These are phyloP conservation scores for Irpex sp. DNA, from an alignment of 1,284 basidiomycete genomes.

Conservation along the genomic window DNA sequence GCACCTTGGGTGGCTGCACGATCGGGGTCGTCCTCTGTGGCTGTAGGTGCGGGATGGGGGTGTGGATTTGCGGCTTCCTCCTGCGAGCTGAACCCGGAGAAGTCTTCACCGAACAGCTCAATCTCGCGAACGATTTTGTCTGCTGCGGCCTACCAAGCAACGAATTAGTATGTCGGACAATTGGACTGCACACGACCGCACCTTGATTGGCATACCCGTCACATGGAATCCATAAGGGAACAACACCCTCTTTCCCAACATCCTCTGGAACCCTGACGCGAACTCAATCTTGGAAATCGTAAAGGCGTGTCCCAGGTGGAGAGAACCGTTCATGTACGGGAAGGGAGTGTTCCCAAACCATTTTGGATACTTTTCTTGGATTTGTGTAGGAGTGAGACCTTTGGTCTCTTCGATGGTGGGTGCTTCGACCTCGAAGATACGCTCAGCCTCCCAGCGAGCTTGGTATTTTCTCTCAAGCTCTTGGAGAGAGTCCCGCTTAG, in stretches of 20 bases:
- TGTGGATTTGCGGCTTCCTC: conserved; percentile 33
- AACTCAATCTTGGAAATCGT: conserved; percentile 99
- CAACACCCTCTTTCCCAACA: conserved; percentile 92
- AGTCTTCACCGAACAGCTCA: conserved; percentile 92
- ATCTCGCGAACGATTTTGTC: conserved; percentile 99
- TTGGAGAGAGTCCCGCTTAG: conserved; percentile 87
- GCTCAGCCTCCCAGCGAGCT: conserved; percentile 69
- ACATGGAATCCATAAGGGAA: conserved; percentile 97
- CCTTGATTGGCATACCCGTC: conserved; percentile 99
- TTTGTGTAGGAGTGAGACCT: conserved; percentile 59
- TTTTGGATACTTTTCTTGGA: conserved; percentile 81
- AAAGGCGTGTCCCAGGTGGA: conserved; percentile 98
- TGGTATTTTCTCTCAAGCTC: conserved; percentile 86
- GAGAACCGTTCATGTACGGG: conserved; percentile 98
- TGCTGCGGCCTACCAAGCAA: conserved; percentile 69
- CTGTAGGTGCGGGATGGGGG: conserved; percentile 9
- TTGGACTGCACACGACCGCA: conserved; percentile 33
- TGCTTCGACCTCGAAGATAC: conserved; percentile 82
- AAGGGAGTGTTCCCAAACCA: conserved; percentile 97
- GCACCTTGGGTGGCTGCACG: conserved; percentile 23
- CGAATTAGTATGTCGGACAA: not conserved
- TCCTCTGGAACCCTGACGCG: conserved; percentile 90
- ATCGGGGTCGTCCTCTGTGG: conserved; percentile 23
- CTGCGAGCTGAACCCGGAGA: conserved; percentile 70
- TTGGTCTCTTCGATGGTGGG: conserved; percentile 66